phyloP scores from a whole-genome alignment of 148 eudicot species.

The Cornus florida region DNA sequence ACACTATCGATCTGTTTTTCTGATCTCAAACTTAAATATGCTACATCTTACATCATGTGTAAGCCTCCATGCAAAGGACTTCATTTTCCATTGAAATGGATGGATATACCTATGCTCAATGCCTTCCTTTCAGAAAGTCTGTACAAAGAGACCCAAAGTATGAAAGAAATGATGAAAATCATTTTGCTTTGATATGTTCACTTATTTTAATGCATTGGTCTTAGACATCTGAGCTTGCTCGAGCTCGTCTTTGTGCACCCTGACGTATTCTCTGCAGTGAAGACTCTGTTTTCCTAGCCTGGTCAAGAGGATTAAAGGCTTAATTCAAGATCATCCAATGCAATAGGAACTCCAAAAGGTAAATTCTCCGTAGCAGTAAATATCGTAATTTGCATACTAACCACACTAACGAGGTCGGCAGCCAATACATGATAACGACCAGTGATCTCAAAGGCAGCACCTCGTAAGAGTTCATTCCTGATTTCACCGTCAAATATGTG shows the following conservation, averaged over 20 bases:
- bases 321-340: constrained; percentile 1
- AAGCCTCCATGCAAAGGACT: too few relatives aligned
- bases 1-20: too few relatives aligned
- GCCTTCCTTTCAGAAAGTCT: too few relatives aligned
- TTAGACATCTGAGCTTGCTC: constrained; percentile 74
- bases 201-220: constrained; percentile 24
- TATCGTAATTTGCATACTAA: constrained; percentile 27
- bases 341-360: constrained; percentile 5
- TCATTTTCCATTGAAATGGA: too few relatives aligned
- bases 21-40: too few relatives aligned
- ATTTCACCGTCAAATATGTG: constrained; percentile 54
- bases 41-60: too few relatives aligned
- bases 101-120: too few relatives aligned
- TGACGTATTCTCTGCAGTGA: constrained; percentile 80
- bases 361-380: neutral
- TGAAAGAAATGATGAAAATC: too few relatives aligned
- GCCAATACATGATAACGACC: constrained; percentile 66
- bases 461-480: constrained; percentile 54
- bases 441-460: constrained; percentile 73
- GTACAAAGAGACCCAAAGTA: too few relatives aligned
- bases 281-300: constrained; percentile 78
- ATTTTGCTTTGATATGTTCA: too few relatives aligned
- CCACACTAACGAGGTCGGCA: constrained; percentile 68
- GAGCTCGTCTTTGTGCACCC: constrained; percentile 85
- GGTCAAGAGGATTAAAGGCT: constrained; percentile 20